phyloP scores from a whole-genome alignment of 2,329 filamentous ascomycete species.

The Colletotrichum gigasporum region DNA sequence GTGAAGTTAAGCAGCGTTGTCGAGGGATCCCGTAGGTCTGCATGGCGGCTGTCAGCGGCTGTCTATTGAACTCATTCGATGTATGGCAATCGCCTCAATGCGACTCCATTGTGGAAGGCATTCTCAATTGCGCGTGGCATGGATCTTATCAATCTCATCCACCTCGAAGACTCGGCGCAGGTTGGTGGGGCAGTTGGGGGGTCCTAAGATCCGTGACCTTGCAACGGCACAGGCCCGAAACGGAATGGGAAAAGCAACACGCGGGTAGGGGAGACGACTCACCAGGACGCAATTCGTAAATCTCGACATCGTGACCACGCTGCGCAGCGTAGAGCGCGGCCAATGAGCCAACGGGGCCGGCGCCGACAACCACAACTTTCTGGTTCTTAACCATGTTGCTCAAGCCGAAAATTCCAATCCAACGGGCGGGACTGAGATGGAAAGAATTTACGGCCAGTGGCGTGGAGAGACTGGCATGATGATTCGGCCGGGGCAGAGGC shows the following conservation, averaged over 20 bases:
- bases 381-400: constrained; percentile 52
- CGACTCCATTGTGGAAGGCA: not conserved
- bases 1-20: constrained; percentile 93
- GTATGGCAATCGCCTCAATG: not conserved
- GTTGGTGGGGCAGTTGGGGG: constrained; percentile 18
- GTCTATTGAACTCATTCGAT: not conserved
- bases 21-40: constrained; percentile 86
- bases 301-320: constrained; percentile 87
- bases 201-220: constrained; percentile 1
- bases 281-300: constrained; percentile 95
- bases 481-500: constrained; percentile 11
- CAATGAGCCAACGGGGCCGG: constrained; percentile 91
- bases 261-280: constrained; percentile 45
- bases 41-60: constrained; percentile 1
- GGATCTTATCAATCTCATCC: constrained; percentile 12
- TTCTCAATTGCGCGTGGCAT: not conserved
- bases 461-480: constrained; percentile 20
- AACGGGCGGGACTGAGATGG: not conserved
- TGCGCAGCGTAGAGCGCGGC: constrained; percentile 92
- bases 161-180: not conserved
- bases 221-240: constrained; percentile 1
- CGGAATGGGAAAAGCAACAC: not conserved
- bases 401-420: not conserved
- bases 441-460: constrained; percentile 12
- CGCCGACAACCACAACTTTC: constrained; percentile 87